Percentiles rank a stretch among this genome's conserved stretches.
phyloP scores from a whole-genome alignment of 805 yeast genomes.

The Lachancea waltii region DNA sequence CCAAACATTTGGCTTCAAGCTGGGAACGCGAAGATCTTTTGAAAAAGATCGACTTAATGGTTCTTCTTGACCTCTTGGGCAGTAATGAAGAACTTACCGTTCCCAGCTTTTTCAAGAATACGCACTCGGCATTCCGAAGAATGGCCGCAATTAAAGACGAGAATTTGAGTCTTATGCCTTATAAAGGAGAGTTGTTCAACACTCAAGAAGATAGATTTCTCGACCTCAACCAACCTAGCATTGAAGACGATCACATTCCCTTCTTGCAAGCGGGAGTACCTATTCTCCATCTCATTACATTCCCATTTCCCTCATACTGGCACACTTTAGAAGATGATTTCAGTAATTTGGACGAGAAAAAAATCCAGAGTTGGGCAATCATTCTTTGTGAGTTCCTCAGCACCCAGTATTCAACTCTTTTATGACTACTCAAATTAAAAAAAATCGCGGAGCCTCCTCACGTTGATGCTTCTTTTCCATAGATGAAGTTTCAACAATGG shows the following conservation, averaged over 20 bases:
- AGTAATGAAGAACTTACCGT: slow-evolving; percentile 18
- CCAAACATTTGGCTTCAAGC: slow-evolving; percentile 40
- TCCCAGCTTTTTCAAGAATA: slow-evolving; percentile 39
- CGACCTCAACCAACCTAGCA: slow-evolving; percentile 10
- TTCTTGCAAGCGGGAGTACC: slow-evolving; percentile 42
- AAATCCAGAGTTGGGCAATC: slow-evolving; percentile 42
- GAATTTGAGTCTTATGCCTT: not conserved
- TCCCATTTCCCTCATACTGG: slow-evolving; percentile 46
- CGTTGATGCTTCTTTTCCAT: too few species aligned
- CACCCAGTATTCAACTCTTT: too few species aligned
- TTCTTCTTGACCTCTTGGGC: slow-evolving; percentile 44
- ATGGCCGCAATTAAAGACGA: slow-evolving; percentile 22
- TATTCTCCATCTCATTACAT: slow-evolving; percentile 48
- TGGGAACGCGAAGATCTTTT: slow-evolving; percentile 31
- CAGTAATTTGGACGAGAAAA: slow-evolving; percentile 33
- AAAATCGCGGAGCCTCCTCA: too few species aligned
- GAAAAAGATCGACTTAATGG: slow-evolving; percentile 38
- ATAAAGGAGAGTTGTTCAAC: slow-evolving; percentile 7
- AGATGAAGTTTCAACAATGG: too few species aligned
- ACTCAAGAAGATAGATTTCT: slow-evolving; percentile 13
- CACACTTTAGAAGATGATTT: slow-evolving; percentile 46
- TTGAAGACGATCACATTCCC: slow-evolving; percentile 51
- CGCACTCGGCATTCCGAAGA: slow-evolving; percentile 35
- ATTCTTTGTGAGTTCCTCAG: slow-evolving; percentile 38
- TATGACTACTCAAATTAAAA: too few species aligned